Base-by-base conservation (phyloP, 768 basidiomycete genomes). In the Leccinum arenicola region DNA sequence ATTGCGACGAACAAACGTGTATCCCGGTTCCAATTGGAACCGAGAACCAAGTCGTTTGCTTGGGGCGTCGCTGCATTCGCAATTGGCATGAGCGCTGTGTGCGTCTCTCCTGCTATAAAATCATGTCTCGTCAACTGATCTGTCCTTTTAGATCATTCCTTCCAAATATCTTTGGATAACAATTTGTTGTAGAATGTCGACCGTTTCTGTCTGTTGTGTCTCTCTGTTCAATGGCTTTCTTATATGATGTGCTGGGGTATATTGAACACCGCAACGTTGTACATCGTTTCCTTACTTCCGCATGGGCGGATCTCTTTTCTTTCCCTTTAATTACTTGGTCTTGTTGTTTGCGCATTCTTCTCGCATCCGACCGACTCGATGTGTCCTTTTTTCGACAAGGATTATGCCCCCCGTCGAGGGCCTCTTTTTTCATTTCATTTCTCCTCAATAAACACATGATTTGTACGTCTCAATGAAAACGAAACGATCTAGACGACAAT, bases 31-130 rank as follows among this genome's bases (percentile, higher is more conserved):
- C 69, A 77, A 50, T 69, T 87, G 62, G 81, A 86, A 63, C 86
- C 92, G 11, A 82, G 84, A 67, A 82, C 84, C 65, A 90, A 88
- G 74, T 85, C 86, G 36, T 78, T 88, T 55, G 90, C 88, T 3
- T 95, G 92, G 92, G 93, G 93, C 38, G 78, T 89, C 19, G 80
- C 89, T 38, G 88, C 89, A 19, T 95, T 96, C 73, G 91, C 89
- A 38, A 77, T 93, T 52, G 92, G 92, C 29, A 76, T 90, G 71
- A 83, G 89, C 52, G 92, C 91, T 61, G 82, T 89, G 91, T 93
- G 67, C 76, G 88, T 85, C 3, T 33, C 58, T n/a, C 50, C 60
- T 17, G 27, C 8, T 27, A 4, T 50, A 21, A 6, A 48, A 14
- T 5, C 14, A 35, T 8, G 19, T 8, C 14, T 1, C 23, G 1